Evolutionary conservation across 2,329 filamentous ascomycete genomes (phyloP), one percentile per base, ranked within the genome.

Genomic region (Colletotrichum paranaense): DNA sequence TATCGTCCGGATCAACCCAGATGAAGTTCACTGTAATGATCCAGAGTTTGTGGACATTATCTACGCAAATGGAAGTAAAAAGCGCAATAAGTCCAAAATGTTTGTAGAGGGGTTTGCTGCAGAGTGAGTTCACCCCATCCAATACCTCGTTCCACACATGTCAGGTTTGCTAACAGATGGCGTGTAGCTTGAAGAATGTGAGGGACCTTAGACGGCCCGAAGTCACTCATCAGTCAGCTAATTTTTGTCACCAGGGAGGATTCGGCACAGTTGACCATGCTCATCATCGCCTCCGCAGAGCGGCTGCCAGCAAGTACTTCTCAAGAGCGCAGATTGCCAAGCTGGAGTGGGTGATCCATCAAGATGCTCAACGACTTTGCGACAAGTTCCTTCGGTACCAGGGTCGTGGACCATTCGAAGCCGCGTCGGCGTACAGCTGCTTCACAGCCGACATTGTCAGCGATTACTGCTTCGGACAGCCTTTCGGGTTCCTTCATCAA

Each of bases 11-110:
- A 79, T 79, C 66, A 79, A 74, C 12, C 78, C 78, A 12, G 72
- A 76, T 22, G 77, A 80, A 66, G 65, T 80, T 8, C 79, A 81
- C 60, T 77, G 79, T 70, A 76, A 76, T 66, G 79, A 80, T 53
- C 75, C 76, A 14, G 74, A 76, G 19, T 80, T 77, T 49, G 72
- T 76, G 16, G 76, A 79, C 49, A 73, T 77, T 42, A 72, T 79
- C 19, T 79, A 79, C 57, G 62, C 75, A 11, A 59, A 49, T 4
- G 67, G 64, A 58, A 42, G 69, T 24, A 72, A 68, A 26, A 74
- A 70, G 22, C 74, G 76, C 7, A 63, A 77, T 42, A 75, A 77
- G 59, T 72, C 59, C 12, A 28, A 57, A 9, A 76, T 75, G 49
- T 68, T 62, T 59, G 53, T 74, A 19, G 58, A 60, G 46, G 76